Evolutionary conservation across 2,329 filamentous ascomycete species (phyloP), one percentile per base, ranked within the genome.

Genomic region (Alternaria triticimaculans): DNA sequence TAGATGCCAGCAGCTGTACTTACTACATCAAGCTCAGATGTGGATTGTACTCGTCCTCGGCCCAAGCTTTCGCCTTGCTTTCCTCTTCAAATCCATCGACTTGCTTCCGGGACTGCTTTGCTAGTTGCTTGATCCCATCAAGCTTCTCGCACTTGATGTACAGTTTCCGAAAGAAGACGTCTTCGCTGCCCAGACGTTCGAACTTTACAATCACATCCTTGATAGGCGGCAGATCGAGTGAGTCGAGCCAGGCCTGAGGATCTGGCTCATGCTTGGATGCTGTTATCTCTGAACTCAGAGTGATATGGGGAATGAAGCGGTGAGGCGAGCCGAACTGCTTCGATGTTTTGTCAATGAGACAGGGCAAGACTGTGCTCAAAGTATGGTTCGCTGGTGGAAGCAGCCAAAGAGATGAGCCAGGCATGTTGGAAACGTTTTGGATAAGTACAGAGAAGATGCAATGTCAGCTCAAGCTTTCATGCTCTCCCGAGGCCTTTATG

Each of bases 331-430:
- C 55, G 68, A 81, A 82, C 54, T 74, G 73, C 48, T 65, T 37
- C 60, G 81, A 69, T 68, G 72, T 73, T 55, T 73, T 45, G 33
- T 71, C 58, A 67, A 83, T 82, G 55, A 82, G 73, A 25, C 66
- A 57, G 6, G 75, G 61, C n/a, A 82, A 67, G 25, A 70, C 37
- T 26, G 68, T 20, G 55, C 74, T 69, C 28, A 82, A 72, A 14
- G 75, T 68, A 45, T 80, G 76, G 11, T 61, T 28, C n/a, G 68
- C 54, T 9, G 80, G 80, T 3, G 81, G 82, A 15, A 82, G 72
- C 9, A 83, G 76, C 81, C 81, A 83, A 21, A 83, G 78, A 12
- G 81, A 82, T 21, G 79, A 80, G 37, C 80, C 80, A 43, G 80
- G 78, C 78, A 81, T 81, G 12, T 58, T 70, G n/a, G 4, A 33